Base-by-base conservation (phyloP, 2,329 filamentous ascomycete species). In the Chalaropsis ovoidea region DNA sequence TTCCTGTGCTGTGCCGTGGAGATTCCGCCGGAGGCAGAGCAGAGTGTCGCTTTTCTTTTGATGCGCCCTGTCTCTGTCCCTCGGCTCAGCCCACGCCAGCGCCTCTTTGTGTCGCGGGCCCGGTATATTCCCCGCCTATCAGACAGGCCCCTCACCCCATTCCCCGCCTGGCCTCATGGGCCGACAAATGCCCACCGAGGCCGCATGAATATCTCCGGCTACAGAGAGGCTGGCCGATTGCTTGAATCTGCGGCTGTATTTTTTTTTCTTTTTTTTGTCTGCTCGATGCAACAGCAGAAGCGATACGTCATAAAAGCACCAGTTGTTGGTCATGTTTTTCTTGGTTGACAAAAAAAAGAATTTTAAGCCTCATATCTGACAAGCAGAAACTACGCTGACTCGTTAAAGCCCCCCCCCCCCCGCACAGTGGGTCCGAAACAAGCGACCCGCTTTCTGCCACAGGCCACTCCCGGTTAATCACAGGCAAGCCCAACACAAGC, bases 321-420 rank as follows among this genome's bases (percentile, higher is more conserved):
- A 43, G 11, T 43, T 43, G 4, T 43, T 43, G n/a, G n/a, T n/a
- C n/a, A n/a, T n/a, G n/a, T n/a, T 54, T 56, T 31, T 27, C 27
- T 17, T 56, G 2, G 24, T 56, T 22, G n/a, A 27, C 8, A 27
- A 35, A 35, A 22, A 35, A 35, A 35, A 35, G 22, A 58, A n/a
- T 17, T 17, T 58, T 58, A 15, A 58, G 52, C 52, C 52, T 31
- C 52, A 58, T 35, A 58, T 58, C 27, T 39, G 52, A 58, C 22
- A 35, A 39, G 43, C 17, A 35, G 52, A 31, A 58, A 35, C 27
- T 15, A 17, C 24, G 52, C 52, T 27, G 52, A 31, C 24, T 31
- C 11, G 42, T 3, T n/a, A 5, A 43, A 43, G 42, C 43, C 35
- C 52, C 52, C 52, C 52, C 43, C 35, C 52, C 52, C 52, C 52